Evolutionary conservation across 1,284 basidiomycete species (phyloP).

Genomic region (Moesziomyces parantarcticus): DNA sequence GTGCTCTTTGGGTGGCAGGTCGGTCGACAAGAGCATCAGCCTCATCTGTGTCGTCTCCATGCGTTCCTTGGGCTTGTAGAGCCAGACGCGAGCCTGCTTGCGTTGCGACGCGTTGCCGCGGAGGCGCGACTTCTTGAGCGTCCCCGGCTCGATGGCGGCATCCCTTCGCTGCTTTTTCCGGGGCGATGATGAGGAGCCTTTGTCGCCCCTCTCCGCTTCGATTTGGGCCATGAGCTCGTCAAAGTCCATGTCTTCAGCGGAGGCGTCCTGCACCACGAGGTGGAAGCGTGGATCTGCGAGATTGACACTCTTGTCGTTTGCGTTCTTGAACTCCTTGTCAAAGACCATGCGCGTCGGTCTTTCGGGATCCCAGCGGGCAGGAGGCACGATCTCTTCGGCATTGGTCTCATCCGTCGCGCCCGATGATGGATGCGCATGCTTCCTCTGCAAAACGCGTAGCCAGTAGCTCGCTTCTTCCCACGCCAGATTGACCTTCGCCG

Average conservation of each 20-base stretch:
- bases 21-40: constrained; percentile 5
- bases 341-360: constrained; percentile 41
- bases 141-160: constrained; percentile 17
- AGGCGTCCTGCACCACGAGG: constrained; percentile 43
- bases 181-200: background rate
- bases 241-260: constrained; percentile 37
- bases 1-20: constrained; percentile 35
- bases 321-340: constrained; percentile 49
- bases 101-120: constrained; percentile 45
- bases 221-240: constrained; percentile 30
- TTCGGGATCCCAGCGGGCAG: constrained; percentile 40
- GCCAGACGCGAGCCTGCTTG: constrained; percentile 35
- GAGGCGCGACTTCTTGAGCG: constrained; percentile 48
- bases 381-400: constrained; percentile 11
- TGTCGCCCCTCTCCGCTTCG: constrained; percentile 13
- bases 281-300: constrained; percentile 44
- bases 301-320: constrained; percentile 33
- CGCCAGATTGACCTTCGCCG: constrained; percentile 18
- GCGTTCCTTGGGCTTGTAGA: constrained; percentile 47
- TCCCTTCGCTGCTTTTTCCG: constrained; percentile 22
- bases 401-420: background rate
- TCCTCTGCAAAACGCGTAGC: constrained; percentile 21
- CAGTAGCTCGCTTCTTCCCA: constrained; percentile 51
- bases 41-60: constrained; percentile 24
- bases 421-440: constrained; percentile 5